Percentiles rank a stretch among this genome's conserved stretches.
Conservation (phyloP, 1,139 yeast species). For the Hemisphaericaspora lyxosophila region DNA sequence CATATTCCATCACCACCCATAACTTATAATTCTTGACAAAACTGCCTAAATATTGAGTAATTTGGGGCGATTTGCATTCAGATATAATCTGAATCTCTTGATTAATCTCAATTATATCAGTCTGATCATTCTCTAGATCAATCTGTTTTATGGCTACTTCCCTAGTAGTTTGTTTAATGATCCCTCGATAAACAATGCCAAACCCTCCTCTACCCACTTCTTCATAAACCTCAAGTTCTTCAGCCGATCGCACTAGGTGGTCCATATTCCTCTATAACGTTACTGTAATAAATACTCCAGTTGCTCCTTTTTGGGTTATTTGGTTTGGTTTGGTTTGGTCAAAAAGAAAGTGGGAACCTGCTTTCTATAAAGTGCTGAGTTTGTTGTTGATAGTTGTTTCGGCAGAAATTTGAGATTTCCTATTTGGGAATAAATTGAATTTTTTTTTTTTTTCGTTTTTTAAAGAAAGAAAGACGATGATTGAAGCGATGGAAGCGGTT, state of each 20-base stretch:
- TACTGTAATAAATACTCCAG: not conserved
- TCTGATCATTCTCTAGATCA: constrained; percentile 74
- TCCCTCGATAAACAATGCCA: constrained; percentile 81
- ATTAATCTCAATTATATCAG: constrained; percentile 76
- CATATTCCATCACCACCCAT: constrained; percentile 85
- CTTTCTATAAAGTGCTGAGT: too few relatives aligned
- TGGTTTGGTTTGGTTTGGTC: too few relatives aligned
- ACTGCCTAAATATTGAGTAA: constrained; percentile 77
- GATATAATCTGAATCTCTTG: constrained; percentile 75
- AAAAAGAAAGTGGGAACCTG: too few relatives aligned
- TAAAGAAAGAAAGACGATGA: too few relatives aligned
- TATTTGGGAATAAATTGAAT: too few relatives aligned
- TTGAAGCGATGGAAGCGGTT: too few relatives aligned
- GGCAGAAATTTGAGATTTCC: too few relatives aligned
- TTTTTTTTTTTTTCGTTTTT: too few relatives aligned
- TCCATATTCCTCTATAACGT: too few relatives aligned
- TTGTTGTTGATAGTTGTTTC: too few relatives aligned
- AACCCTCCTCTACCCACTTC: constrained; percentile 88
- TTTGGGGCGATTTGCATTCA: constrained; percentile 65
- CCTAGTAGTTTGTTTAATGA: constrained; percentile 48
- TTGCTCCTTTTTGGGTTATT: not conserved
- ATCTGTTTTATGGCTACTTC: constrained; percentile 72
- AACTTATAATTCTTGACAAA: constrained; percentile 75
- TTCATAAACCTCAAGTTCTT: constrained; percentile 57
- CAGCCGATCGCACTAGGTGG: constrained; percentile 20